Conservation (phyloP, 495 filamentous ascomycete species). For the Aspergillus biplanus region DNA sequence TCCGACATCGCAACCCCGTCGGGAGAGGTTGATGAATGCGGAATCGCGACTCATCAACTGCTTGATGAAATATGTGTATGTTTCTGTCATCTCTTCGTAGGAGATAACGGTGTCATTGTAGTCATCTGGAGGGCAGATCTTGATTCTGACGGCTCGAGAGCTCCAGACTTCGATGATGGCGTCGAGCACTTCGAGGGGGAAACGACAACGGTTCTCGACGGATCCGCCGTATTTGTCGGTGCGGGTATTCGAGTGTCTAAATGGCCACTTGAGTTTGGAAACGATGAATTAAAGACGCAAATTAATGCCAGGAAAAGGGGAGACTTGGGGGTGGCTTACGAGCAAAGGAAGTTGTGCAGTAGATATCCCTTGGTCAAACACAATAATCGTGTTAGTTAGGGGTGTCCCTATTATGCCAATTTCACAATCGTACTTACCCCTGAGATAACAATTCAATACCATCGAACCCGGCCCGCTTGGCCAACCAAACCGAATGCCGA, state of each 20-base stretch:
- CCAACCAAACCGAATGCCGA: slow-evolving; percentile 54
- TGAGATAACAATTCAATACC: slow-evolving; percentile 54
- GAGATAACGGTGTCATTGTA: slow-evolving; percentile 63
- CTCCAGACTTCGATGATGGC: slow-evolving; percentile 61
- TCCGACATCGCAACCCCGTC: slow-evolving; percentile 22
- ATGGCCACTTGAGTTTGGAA: too few relatives aligned
- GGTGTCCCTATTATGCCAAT: too few relatives aligned
- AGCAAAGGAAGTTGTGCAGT: slow-evolving; percentile 65
- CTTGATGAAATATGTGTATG: slow-evolving; percentile 54
- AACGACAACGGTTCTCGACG: slow-evolving; percentile 49
- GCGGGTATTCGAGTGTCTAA: slow-evolving; percentile 24
- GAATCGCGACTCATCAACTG: slow-evolving; percentile 51
- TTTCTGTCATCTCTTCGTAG: slow-evolving; percentile 50
- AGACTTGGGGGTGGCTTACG: background rate
- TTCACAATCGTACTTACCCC: slow-evolving; percentile 8
- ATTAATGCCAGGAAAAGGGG: too few relatives aligned
- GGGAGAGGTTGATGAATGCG: slow-evolving; percentile 61
- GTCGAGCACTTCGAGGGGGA: slow-evolving; percentile 58
- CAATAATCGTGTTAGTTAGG: background rate
- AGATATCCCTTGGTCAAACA: slow-evolving; percentile 59
- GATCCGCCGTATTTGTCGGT: slow-evolving; percentile 47
- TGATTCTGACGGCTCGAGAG: slow-evolving; percentile 53
- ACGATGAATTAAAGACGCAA: too few relatives aligned
- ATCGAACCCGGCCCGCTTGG: slow-evolving; percentile 65
- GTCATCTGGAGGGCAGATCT: slow-evolving; percentile 57